Evolutionary conservation across 1,284 basidiomycete species (phyloP).

Genomic region (Heimioporus punctisporus): DNA sequence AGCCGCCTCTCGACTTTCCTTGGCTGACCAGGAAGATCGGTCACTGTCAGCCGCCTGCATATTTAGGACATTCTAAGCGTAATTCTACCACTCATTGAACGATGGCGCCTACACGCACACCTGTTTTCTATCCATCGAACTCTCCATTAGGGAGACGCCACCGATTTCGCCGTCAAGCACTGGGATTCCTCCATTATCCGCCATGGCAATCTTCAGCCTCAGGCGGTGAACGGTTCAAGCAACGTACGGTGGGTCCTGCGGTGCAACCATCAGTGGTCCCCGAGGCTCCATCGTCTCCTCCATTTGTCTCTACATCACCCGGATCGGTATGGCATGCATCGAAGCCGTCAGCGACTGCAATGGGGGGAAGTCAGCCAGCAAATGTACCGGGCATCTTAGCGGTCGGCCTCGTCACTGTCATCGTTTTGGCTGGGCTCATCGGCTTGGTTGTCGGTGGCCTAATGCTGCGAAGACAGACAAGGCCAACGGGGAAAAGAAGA

Average conservation of each 20-base stretch:
- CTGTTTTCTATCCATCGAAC: conserved; percentile 6
- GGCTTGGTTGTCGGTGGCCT: conserved; percentile 30
- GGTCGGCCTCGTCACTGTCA: conserved; percentile 22
- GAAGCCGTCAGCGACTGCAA: conserved; percentile 8
- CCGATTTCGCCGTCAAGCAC: neutral
- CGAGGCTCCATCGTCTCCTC: conserved; percentile 4
- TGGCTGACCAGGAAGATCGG: conserved; percentile 20
- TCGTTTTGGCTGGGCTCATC: conserved; percentile 30
- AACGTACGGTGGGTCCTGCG: conserved; percentile 5
- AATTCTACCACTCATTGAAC: neutral
- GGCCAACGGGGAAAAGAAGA: neutral
- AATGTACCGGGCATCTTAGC: conserved; percentile 24
- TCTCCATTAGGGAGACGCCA: neutral
- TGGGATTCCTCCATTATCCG: neutral
- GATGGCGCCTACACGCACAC: neutral
- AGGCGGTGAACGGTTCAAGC: neutral
- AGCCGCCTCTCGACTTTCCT: neutral
- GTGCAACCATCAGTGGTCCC: conserved; percentile 8
- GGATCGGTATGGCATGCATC: conserved; percentile 7
- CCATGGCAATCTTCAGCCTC: neutral
- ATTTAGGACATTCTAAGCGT: neutral
- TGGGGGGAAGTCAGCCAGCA: neutral
- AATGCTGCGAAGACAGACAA: conserved; percentile 26
- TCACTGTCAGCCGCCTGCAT: conserved; percentile 27
- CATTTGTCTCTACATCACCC: conserved; percentile 6